Evolutionary conservation across 2,329 filamentous ascomycete species (phyloP), one percentile per base, ranked within the genome.

Genomic region (Achaetomium macrosporum): DNA sequence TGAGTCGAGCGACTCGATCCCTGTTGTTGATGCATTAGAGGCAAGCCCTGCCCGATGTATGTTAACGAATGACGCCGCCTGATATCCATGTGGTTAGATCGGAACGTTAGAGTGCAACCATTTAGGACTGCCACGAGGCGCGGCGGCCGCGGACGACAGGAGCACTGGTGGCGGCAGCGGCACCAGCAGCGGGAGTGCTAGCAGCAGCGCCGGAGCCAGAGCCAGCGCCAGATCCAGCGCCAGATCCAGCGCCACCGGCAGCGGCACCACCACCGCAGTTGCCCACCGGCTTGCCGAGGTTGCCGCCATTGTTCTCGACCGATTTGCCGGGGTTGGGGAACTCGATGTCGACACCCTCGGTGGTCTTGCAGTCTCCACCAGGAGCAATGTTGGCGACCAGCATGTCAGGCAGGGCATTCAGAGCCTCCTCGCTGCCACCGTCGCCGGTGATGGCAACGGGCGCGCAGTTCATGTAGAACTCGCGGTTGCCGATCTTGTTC

Each of bases 401-500:
- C 81, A 95, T 85, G 53, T 83, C 74, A 0, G 90, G 89, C 12
- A 95, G 84, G 0, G 71, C 67, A 37, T 80, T 66, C 57, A 85
- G 79, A 59, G 79, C 79, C 1, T 74, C 68, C 51, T 81, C 63
- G 41, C 69, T 68, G 48, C 79, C 79, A 0, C 70, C 71, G 0
- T 57, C 59, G 9, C 80, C 80, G 0, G 80, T 81, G 20, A 97
- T 76, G 0, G 76, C 78, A 44, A 95, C 69, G 0, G 88, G 82
- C 0, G 87, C 89, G 62, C 92, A 99, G 78, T 96, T 95, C 90
- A 96, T 95, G 77, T 97, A 96, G 78, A 96, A 90, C 67, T 97
- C 93, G 1, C 91, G 85, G 73, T 96, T 96, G 2, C 93, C 93
- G 10, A 95, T 65, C 55, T 86, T 87, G 75, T 97, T 97, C 71